Evolutionary conservation across 2,329 filamentous ascomycete genomes (phyloP).

Genomic region (Elsinoe fawcettii): DNA sequence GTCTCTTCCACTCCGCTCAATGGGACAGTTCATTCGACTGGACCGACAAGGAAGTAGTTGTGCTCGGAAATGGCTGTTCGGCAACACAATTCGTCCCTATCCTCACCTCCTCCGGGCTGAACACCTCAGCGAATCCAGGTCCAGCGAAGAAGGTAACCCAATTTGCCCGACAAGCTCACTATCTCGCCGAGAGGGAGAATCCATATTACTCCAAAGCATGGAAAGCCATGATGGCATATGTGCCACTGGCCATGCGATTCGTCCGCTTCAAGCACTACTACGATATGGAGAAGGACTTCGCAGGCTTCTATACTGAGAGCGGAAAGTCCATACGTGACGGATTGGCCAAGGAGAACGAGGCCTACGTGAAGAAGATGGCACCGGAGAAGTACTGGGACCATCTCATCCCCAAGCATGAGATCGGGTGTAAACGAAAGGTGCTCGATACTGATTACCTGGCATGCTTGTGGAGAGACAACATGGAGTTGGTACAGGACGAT

Average conservation of each 20-base stretch:
- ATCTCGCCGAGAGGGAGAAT: conserved; percentile 40
- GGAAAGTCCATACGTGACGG: conserved; percentile 32
- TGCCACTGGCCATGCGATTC: conserved; percentile 39
- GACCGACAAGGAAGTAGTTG: conserved; percentile 33
- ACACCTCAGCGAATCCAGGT: not conserved
- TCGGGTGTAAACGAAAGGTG: conserved; percentile 44
- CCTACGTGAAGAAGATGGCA: conserved; percentile 38
- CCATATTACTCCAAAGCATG: conserved; percentile 35
- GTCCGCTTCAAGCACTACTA: conserved; percentile 38
- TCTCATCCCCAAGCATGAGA: conserved; percentile 37
- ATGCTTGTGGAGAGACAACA: conserved; percentile 37
- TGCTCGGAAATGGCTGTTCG: conserved; percentile 46
- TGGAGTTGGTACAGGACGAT: conserved; percentile 37
- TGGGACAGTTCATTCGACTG: conserved; percentile 37
- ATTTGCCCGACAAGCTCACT: conserved; percentile 46
- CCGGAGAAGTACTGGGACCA: conserved; percentile 39
- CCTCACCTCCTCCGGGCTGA: conserved; percentile 28
- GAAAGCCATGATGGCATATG: conserved; percentile 39
- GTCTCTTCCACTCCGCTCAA: conserved; percentile 34
- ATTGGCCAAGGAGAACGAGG: conserved; percentile 33
- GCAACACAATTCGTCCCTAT: conserved; percentile 51
- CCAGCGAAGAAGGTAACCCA: conserved; percentile 37
- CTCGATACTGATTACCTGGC: conserved; percentile 42
- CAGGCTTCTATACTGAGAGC: conserved; percentile 34
- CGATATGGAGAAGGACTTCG: conserved; percentile 39